Conservation (phyloP, 2,329 filamentous ascomycete genomes). For the Venturia effusa region DNA sequence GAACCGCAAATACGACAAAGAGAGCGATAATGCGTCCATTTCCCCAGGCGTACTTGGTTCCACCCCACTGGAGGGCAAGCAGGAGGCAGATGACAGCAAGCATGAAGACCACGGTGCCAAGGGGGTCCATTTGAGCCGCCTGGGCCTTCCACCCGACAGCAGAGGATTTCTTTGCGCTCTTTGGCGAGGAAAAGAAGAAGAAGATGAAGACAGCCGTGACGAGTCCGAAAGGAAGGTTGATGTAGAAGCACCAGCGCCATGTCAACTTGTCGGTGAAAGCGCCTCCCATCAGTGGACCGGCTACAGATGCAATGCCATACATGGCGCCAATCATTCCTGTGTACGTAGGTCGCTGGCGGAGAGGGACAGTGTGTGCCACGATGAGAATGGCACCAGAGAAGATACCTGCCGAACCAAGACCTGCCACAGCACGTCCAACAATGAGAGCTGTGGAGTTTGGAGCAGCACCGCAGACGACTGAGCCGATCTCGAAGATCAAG, state of each 20-base stretch:
- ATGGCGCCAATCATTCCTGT: conserved; percentile 39
- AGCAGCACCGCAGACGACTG: conserved; percentile 40
- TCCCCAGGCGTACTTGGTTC: conserved; percentile 35
- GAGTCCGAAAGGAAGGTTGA: conserved; percentile 43
- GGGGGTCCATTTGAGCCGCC: conserved; percentile 36
- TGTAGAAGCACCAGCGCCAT: conserved; percentile 36
- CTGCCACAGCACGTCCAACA: conserved; percentile 40
- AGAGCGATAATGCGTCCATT: conserved; percentile 35
- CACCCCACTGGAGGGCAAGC: conserved; percentile 41
- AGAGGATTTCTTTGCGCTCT: conserved; percentile 23
- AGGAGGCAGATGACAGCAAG: conserved; percentile 38
- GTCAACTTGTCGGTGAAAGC: conserved; percentile 34
- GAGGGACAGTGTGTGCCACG: conserved; percentile 33
- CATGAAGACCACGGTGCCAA: conserved; percentile 32
- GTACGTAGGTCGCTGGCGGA: conserved; percentile 36
- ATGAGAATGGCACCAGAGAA: conserved; percentile 39
- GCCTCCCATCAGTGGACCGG: conserved; percentile 38
- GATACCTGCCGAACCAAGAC: conserved; percentile 40
- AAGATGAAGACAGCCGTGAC: conserved; percentile 31
- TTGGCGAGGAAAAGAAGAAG: conserved; percentile 26
- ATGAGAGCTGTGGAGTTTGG: conserved; percentile 40
- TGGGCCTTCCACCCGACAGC: conserved; percentile 26
- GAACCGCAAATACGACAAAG: conserved; percentile 34
- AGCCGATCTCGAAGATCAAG: conserved; percentile 40
- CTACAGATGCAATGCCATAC: conserved; percentile 37